Percentiles rank a stretch among this genome's conserved stretches.
Conservation (phyloP, 116 monocot species). For the Zostera marina region DNA sequence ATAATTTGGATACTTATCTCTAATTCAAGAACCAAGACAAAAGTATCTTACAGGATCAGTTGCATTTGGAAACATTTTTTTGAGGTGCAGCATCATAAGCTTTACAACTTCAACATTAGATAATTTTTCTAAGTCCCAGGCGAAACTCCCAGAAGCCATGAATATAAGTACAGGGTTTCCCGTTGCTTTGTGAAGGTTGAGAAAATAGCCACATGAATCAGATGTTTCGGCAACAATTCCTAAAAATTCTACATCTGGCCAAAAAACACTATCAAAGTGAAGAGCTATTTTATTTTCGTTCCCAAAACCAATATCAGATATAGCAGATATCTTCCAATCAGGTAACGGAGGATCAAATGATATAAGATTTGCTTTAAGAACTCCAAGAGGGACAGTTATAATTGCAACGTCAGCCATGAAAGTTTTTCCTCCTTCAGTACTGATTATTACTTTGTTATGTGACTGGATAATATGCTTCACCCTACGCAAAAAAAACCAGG, state of each 20-base stretch:
- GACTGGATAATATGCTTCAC: constrained; percentile 34
- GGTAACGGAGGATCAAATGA: constrained; percentile 68
- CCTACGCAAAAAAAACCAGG: constrained; percentile 14
- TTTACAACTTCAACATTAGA: constrained; percentile 42
- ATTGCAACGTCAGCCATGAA: constrained; percentile 65
- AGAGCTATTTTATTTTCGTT: constrained; percentile 74
- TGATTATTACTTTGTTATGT: constrained; percentile 32
- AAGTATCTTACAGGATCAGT: constrained; percentile 28
- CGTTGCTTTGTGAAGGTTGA: constrained; percentile 78
- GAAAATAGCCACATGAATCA: constrained; percentile 63
- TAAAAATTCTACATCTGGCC: constrained; percentile 74
- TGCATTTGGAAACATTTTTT: constrained; percentile 54
- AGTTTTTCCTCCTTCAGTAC: constrained; percentile 32
- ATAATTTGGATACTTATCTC: no score
- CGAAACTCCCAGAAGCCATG: constrained; percentile 64
- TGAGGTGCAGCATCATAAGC: constrained; percentile 39
- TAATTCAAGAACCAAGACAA: neutral
- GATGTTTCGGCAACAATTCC: constrained; percentile 45
- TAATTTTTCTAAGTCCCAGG: constrained; percentile 54
- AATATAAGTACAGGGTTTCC: constrained; percentile 57
- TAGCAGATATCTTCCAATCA: constrained; percentile 56
- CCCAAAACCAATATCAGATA: constrained; percentile 55
- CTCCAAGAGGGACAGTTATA: constrained; percentile 74
- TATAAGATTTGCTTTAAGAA: constrained; percentile 67
- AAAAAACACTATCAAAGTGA: constrained; percentile 41